Base-by-base conservation (phyloP, 768 basidiomycete species). In the Russula foetens region DNA sequence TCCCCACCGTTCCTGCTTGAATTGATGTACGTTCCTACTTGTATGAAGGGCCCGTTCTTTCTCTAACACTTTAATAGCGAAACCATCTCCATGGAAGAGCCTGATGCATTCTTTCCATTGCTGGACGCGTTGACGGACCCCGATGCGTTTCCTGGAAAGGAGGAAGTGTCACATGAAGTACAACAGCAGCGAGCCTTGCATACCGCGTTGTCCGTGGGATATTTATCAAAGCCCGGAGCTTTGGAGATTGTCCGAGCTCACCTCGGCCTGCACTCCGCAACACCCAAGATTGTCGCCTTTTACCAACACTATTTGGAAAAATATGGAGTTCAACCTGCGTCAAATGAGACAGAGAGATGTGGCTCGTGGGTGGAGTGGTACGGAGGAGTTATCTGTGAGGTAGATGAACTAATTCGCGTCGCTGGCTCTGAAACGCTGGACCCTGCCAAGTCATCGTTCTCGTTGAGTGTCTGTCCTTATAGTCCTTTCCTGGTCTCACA, bases 341-440 rank as follows among this genome's bases (percentile, higher is more conserved):
- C 33, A 47, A 49, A 19, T 29, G 60, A 67, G 38, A 72, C 69
- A 12, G 70, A 68, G 8, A 68, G 72, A 6, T 88, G 85, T 66
- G 84, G 79, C 2, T 85, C 86, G 14, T 93, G 86, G 90, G 86
- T 90, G 12, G 89, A 89, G 58, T 91, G 88, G 90, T 87, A 91
- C 68, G 90, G 91, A 1, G 71, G 81, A 51, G 76, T 83, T 28
- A 79, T 87, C 1, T 93, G 91, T 68, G 84, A 88, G 63, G 77
- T 80, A 17, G 79, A 86, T 63, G 79, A 74, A 4, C 75, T 90
- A 52, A 74, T 75, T 23, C 77, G 75, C 39, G 73, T 90, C 23
- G 81, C 76, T 28, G 77, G 79, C 19, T 66, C 76, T 19, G 78
- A 84, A 63, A 74, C 79, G 15, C 77, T 82, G 56, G 80, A 81